Evolutionary conservation across 1,139 yeast genomes (phyloP).

Genomic region (Lodderomyces beijingensis): DNA sequence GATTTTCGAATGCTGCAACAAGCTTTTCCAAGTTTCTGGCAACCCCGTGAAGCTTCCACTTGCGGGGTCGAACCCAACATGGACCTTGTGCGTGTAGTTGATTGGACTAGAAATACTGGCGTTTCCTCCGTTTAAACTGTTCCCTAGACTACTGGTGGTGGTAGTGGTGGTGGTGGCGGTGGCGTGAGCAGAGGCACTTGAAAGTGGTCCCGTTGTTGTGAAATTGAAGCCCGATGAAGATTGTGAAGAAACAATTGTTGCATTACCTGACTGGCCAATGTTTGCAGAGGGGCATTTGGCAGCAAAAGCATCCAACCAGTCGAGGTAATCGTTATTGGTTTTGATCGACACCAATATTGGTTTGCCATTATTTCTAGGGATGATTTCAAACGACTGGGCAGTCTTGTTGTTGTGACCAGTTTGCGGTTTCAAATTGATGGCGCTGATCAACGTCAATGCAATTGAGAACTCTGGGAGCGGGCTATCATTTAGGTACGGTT

Average conservation of each 20-base stretch:
- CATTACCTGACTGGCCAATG: constrained; percentile 24
- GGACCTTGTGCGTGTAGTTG: constrained; percentile 68
- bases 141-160: not conserved
- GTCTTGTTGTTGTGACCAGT: constrained; percentile 56
- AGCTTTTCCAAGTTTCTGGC: constrained; percentile 75
- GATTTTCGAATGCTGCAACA: constrained; percentile 71
- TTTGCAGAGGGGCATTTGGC: constrained; percentile 72
- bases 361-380: constrained; percentile 55
- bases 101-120: constrained; percentile 70
- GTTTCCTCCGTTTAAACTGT: constrained; percentile 10
- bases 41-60: constrained; percentile 72
- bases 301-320: constrained; percentile 89
- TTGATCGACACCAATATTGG: constrained; percentile 74
- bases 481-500: constrained; percentile 29
- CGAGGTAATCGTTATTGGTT: constrained; percentile 73
- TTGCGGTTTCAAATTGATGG: constrained; percentile 37
- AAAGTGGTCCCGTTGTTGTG: not conserved
- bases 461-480: constrained; percentile 36
- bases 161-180: not conserved
- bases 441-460: constrained; percentile 37
- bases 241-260: constrained; percentile 2
- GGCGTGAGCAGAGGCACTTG: not conserved
- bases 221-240: constrained; percentile 5
- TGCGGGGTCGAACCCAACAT: constrained; percentile 62
- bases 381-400: constrained; percentile 71